Conservation (phyloP, 345 rosid species). For the Arabis alpina region DNA sequence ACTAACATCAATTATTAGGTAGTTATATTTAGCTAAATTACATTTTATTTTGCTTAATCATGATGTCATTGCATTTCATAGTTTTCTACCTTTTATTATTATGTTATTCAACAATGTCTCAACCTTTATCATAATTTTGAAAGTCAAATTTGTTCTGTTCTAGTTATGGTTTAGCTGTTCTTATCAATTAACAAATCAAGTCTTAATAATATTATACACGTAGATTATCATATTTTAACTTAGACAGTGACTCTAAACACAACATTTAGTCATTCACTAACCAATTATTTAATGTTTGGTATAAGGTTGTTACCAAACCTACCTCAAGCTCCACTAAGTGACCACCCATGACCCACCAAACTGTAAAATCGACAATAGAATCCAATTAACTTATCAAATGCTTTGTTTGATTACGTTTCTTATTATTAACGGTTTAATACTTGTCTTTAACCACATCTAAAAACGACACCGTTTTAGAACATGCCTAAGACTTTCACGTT, state of each 20-base stretch:
- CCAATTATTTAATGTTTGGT: conserved; percentile 1
- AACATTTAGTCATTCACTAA: neutral
- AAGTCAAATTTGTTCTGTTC: neutral
- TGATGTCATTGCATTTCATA: too few relatives aligned
- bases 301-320: conserved; percentile 7
- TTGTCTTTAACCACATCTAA: neutral
- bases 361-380: neutral
- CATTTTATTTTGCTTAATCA: too few relatives aligned
- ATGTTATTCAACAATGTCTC: too few relatives aligned
- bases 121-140: neutral
- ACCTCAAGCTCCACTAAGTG: conserved; percentile 11
- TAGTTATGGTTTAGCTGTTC: conserved; percentile 10
- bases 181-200: conserved; percentile 10
- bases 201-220: conserved; percentile 1
- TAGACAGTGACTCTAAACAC: neutral
- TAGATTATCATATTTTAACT: neutral
- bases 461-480: conserved; percentile 5
- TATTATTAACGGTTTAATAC: neutral
- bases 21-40: too few relatives aligned
- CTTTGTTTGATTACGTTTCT: neutral
- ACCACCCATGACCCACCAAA: conserved; percentile 14
- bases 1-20: too few relatives aligned
- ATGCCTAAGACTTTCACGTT: neutral
- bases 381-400: neutral
- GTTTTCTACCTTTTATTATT: too few relatives aligned